Evolutionary conservation across 805 yeast genomes (phyloP), one percentile per base, ranked within the genome.

Genomic region (Jamesozyma hellenica): DNA sequence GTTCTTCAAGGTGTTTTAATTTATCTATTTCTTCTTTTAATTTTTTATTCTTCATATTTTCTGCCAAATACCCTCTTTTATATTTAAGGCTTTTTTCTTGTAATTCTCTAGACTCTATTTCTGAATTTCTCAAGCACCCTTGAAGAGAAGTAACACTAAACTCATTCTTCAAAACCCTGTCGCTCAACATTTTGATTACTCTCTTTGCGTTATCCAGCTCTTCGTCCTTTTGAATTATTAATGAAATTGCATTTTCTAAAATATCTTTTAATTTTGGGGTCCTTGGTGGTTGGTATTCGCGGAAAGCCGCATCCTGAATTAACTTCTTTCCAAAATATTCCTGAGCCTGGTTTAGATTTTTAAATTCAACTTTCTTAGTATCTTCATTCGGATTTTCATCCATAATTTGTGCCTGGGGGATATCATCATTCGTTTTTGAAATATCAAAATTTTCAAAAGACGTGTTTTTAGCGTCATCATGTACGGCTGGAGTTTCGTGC

Each of bases 121-220:
- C 32, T 7, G 26, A 14, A 13, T 19, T 14, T 27, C 17, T 26
- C 3, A 28, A 15, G 16, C 11, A 8, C 10, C 52, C 55, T 4
- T 29, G 21, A 12, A 52, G 47, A 7, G 56, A 44, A 9, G 55
- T 46, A 3, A 54, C 38, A 31, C 43, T 41, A 28, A 52, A 17
- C 32, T 54, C 48, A 16, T 49, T 42, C 16, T 43, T 33, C 38
- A 54, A 44, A 4, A 50, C 41, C 28, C 47, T 50, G 28, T 36
- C 38, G 4, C 53, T 41, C 11, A 54, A 34, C 9, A 37, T 33
- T 9, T 35, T 34, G 12, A 50, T 47, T 27, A 47, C 37, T 7
- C 35, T 36, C 11, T 32, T 41, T 8, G 53, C 49, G 3, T 44
- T 32, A 14, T 38, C 38, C 17, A 48, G 28, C 17, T 48, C 44